Evolutionary conservation across 2,329 filamentous ascomycete genomes (phyloP).

Genomic region (Rutstroemia sp.): DNA sequence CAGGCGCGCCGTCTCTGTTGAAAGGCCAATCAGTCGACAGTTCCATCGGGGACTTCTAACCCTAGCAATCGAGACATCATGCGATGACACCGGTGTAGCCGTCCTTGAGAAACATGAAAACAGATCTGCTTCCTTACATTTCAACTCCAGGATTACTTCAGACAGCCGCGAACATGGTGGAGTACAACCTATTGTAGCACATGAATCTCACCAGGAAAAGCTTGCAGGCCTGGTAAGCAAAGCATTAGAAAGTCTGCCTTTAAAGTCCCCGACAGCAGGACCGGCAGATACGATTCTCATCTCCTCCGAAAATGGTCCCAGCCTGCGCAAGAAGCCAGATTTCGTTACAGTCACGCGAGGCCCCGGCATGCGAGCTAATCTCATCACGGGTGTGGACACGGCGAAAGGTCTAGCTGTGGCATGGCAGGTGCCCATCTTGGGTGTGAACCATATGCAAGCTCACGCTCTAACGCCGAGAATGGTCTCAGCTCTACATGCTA

Average conservation of each 20-base stretch:
- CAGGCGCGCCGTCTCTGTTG: constrained; percentile 14
- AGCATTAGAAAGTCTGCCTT: constrained; percentile 48
- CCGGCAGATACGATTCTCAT: constrained; percentile 12
- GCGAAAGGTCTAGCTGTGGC: constrained; percentile 83
- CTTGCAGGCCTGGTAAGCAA: constrained; percentile 61
- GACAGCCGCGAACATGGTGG: constrained; percentile 69
- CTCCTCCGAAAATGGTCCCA: constrained; percentile 14
- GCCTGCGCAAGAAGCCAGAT: constrained; percentile 52
- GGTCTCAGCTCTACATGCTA: constrained; percentile 48
- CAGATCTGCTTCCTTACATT: constrained; percentile 53
- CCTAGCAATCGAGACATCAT: constrained; percentile 76
- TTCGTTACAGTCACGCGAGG: constrained; percentile 86
- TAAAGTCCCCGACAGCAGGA: constrained; percentile 13
- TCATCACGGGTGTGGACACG: constrained; percentile 70
- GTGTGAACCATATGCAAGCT: constrained; percentile 95
- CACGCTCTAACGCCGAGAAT: constrained; percentile 85
- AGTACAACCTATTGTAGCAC: constrained; percentile 70
- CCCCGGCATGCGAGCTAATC: constrained; percentile 76
- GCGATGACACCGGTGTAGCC: constrained; percentile 90
- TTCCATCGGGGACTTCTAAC: constrained; percentile 39
- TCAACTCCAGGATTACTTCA: constrained; percentile 74
- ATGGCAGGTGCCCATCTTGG: constrained; percentile 76
- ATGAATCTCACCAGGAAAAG: constrained; percentile 65
- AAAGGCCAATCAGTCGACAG: not conserved
- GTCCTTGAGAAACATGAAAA: constrained; percentile 54